A percentile compares a stretch with the other conserved stretches of the same genome.
Conservation (phyloP, 2,329 filamentous ascomycete genomes). For the Clarireedia monteithiana region DNA sequence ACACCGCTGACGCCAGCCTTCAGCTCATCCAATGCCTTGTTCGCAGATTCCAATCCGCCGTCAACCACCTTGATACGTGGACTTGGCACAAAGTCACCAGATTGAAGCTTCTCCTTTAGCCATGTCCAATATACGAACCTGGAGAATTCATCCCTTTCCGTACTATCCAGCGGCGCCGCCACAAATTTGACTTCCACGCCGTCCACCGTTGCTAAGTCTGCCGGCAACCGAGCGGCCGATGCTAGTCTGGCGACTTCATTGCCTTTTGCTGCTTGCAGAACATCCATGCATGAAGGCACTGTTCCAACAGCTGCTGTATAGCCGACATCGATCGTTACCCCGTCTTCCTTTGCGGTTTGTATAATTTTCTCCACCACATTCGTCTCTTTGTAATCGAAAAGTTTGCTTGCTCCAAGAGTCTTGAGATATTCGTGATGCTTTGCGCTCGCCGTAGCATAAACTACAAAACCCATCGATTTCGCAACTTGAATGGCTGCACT, state of each 20-base stretch:
- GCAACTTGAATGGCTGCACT: constrained; percentile 36
- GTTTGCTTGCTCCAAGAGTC: constrained; percentile 12
- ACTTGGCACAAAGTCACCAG: constrained; percentile 26
- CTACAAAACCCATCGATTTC: constrained; percentile 32
- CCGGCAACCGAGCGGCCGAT: constrained; percentile 47
- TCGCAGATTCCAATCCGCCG: constrained; percentile 28
- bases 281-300: constrained; percentile 36
- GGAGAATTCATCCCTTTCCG: constrained; percentile 30
- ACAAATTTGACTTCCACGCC: constrained; percentile 23
- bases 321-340: constrained; percentile 1
- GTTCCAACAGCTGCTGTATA: constrained; percentile 5
- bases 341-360: constrained; percentile 14
- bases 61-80: constrained; percentile 34
- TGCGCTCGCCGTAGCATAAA: constrained; percentile 30
- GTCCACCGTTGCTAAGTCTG: constrained; percentile 27
- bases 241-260: constrained; percentile 40
- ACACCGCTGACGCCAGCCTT: constrained; percentile 35
- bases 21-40: constrained; percentile 34
- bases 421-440: constrained; percentile 18
- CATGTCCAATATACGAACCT: constrained; percentile 15
- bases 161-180: constrained; percentile 39
- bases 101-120: constrained; percentile 20
- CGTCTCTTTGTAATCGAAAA: constrained; percentile 17
- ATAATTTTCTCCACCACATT: constrained; percentile 24
- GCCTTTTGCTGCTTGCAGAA: constrained; percentile 44